Evolutionary conservation across 768 basidiomycete genomes (phyloP).

Genomic region (Tricholoma saponaceum): DNA sequence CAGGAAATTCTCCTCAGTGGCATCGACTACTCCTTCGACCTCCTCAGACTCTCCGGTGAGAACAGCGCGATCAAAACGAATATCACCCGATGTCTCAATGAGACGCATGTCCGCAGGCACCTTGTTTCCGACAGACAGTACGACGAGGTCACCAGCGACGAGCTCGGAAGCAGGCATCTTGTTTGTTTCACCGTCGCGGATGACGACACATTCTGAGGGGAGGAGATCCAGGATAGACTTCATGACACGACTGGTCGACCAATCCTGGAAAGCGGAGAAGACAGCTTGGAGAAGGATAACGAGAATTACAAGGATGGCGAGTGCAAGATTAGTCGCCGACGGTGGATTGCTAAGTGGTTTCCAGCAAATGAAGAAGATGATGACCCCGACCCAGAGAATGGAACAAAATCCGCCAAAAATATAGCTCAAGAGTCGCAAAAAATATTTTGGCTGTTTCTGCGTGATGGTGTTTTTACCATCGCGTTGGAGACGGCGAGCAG

Average conservation of each 20-base stretch:
- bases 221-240: slow-evolving; percentile 17
- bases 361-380: slow-evolving; percentile 17
- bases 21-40: slow-evolving; percentile 39
- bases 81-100: slow-evolving; percentile 45
- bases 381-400: slow-evolving; percentile 15
- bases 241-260: slow-evolving; percentile 16
- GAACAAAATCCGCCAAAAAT: slow-evolving; percentile 18
- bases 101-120: slow-evolving; percentile 44
- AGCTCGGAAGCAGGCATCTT: slow-evolving; percentile 12
- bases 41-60: slow-evolving; percentile 49
- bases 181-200: slow-evolving; percentile 11
- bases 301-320: slow-evolving; percentile 12
- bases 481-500: slow-evolving; percentile 12
- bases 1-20: slow-evolving; percentile 44
- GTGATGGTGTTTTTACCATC: slow-evolving; percentile 16
- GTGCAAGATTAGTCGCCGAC: slow-evolving; percentile 15
- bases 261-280: slow-evolving; percentile 14
- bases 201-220: slow-evolving; percentile 15
- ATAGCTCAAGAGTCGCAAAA: slow-evolving; percentile 13
- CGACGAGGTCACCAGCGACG: slow-evolving; percentile 13
- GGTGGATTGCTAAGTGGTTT: slow-evolving; percentile 7
- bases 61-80: slow-evolving; percentile 49
- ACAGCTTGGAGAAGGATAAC: slow-evolving; percentile 11
- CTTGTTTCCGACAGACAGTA: slow-evolving; percentile 12
- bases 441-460: slow-evolving; percentile 11